A percentile compares a stretch with the other conserved stretches of the same genome.
Conservation (phyloP, 2,329 filamentous ascomycete genomes). For the Aspergillus sp. region DNA sequence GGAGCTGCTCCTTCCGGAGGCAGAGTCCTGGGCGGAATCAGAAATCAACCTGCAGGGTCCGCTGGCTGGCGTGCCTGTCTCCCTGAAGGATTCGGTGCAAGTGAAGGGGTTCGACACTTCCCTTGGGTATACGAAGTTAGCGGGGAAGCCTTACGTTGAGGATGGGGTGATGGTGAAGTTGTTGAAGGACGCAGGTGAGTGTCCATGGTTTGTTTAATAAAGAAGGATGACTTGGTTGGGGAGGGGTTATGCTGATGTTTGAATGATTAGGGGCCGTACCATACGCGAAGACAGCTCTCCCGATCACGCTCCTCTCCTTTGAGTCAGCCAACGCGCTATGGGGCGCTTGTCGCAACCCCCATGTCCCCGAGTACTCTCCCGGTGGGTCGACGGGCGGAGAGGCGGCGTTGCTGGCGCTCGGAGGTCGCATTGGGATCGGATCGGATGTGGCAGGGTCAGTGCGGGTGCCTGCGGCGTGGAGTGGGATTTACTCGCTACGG, state of each 20-base stretch:
- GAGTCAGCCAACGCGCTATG: conserved; percentile 79
- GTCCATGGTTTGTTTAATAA: background rate
- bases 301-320: conserved; percentile 82
- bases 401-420: conserved; percentile 74
- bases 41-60: conserved; percentile 74
- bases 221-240: no score
- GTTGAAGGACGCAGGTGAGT: conserved; percentile 72
- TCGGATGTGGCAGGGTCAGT: conserved; percentile 91
- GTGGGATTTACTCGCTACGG: conserved; percentile 80
- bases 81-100: conserved; percentile 74
- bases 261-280: conserved; percentile 66
- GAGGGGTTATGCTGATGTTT: no score
- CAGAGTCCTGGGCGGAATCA: conserved; percentile 68
- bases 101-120: conserved; percentile 81
- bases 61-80: conserved; percentile 82
- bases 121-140: conserved; percentile 75
- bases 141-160: conserved; percentile 61
- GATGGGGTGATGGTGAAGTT: conserved; percentile 75
- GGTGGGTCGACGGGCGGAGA: conserved; percentile 89
- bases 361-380: conserved; percentile 79
- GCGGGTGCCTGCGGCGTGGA: conserved; percentile 81
- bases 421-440: conserved; percentile 83
- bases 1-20: conserved; percentile 76
- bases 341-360: conserved; percentile 79
- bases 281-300: conserved; percentile 89